These are phyloP conservation scores for Aspergillus unguis DNA, from an alignment of 2,329 filamentous ascomycete species.

Conservation along the genomic window DNA sequence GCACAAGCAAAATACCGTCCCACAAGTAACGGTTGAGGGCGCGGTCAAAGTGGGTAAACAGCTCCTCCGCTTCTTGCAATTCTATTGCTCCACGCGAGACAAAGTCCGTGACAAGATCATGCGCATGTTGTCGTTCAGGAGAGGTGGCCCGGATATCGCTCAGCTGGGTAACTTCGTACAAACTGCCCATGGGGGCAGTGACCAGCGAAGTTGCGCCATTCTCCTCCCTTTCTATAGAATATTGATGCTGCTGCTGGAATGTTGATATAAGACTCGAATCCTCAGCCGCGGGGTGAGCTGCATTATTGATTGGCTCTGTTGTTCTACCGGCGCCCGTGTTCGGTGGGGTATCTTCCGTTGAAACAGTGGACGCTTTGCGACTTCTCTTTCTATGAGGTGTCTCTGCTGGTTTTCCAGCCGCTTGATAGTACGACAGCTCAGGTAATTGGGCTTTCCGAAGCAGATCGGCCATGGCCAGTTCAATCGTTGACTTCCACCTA, in stretches of 20 bases:
- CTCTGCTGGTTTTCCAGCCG: constrained; percentile 28
- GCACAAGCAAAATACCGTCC: constrained; percentile 46
- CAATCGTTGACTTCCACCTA: constrained; percentile 40
- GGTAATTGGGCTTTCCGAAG: constrained; percentile 37
- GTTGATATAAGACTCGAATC: constrained; percentile 19
- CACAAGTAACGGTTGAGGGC: constrained; percentile 41
- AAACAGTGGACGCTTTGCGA: constrained; percentile 34
- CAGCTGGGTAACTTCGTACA: constrained; percentile 49
- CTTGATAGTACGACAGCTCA: constrained; percentile 39
- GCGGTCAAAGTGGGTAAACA: constrained; percentile 41
- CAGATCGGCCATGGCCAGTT: constrained; percentile 38
- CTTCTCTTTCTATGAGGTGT: constrained; percentile 28
- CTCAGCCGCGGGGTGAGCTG: constrained; percentile 10
- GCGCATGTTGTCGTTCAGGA: constrained; percentile 29
- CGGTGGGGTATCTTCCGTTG: constrained; percentile 28
- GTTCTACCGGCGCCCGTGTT: constrained; percentile 18
- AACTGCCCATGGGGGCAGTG: constrained; percentile 47
- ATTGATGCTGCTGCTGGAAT: constrained; percentile 31
- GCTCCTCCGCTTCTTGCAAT: constrained; percentile 42
- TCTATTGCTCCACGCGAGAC: constrained; percentile 50
- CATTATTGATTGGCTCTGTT: constrained; percentile 16
- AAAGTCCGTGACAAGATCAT: constrained; percentile 46
- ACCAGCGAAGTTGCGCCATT: constrained; percentile 36
- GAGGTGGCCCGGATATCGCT: constrained; percentile 37
- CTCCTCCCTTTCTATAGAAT: constrained; percentile 37